Percentiles rank a stretch among this genome's conserved stretches.
These are phyloP conservation scores for Populus ilicifolia DNA, from an alignment of 345 rosid genomes.

Conservation along the genomic window DNA sequence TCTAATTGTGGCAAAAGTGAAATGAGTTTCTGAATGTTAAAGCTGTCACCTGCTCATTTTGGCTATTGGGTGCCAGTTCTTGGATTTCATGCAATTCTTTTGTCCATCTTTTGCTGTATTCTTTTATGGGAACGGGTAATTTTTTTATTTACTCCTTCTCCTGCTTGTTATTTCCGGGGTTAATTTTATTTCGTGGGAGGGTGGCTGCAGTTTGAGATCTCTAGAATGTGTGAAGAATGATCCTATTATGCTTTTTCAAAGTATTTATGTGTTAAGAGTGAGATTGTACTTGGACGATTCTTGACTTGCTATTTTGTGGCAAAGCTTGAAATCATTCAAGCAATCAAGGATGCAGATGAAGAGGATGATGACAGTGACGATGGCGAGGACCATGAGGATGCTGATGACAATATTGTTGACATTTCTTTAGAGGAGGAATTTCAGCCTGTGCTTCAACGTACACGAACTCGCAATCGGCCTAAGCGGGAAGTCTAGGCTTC, in stretches of 20 bases:
- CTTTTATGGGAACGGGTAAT: not conserved
- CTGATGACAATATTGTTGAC: not conserved
- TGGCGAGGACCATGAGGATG: not conserved
- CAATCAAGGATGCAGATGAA: conserved; percentile 51
- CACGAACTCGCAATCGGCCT: conserved; percentile 57
- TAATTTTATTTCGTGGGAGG: not conserved
- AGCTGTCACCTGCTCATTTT: not conserved
- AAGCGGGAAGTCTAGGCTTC: conserved; percentile 49
- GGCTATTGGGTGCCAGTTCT: not conserved
- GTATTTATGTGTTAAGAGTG: not conserved
- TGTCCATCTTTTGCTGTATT: not conserved
- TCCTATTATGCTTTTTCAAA: not conserved
- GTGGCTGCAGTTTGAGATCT: not conserved
- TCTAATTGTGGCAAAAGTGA: not conserved
- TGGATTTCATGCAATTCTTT: not conserved
- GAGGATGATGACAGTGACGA: conserved; percentile 29
- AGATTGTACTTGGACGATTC: not conserved
- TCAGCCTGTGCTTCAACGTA: conserved; percentile 48
- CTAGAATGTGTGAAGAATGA: not conserved
- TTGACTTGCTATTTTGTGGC: conserved; percentile 1
- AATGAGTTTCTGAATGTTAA: not conserved
- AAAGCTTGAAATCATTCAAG: conserved; percentile 63
- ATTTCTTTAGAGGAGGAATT: conserved; percentile 35
- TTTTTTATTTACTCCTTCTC: too few relatives aligned
- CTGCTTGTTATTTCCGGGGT: not conserved